phyloP scores from a whole-genome alignment of 192 early-diverging fungal species.

The Coemansia sp. region DNA sequence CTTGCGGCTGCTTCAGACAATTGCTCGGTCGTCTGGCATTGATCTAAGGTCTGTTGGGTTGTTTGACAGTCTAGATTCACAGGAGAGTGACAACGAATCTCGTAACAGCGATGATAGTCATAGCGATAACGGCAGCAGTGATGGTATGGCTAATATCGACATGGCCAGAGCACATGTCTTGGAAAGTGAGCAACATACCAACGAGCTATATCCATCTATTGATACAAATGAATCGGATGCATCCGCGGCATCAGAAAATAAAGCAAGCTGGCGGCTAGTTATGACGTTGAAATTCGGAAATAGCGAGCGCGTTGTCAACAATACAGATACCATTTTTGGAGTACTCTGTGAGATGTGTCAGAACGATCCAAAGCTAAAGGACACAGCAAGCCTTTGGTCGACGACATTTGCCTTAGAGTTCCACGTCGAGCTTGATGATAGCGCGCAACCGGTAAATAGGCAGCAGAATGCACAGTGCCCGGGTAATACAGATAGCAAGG shows the following conservation, averaged over 20 bases:
- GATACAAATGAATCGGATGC: not conserved
- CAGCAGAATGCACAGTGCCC: not conserved
- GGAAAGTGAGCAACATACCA: constrained; percentile 14
- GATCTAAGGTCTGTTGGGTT: constrained; percentile 31
- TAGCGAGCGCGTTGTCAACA: constrained; percentile 8
- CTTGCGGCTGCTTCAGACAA: constrained; percentile 38
- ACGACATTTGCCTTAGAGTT: constrained; percentile 32
- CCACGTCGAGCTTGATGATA: constrained; percentile 13
- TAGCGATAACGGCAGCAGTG: constrained; percentile 2
- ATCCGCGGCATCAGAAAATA: not conserved
- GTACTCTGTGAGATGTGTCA: constrained; percentile 15
- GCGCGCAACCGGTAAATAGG: not conserved
- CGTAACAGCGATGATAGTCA: not conserved
- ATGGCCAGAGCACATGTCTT: not conserved
- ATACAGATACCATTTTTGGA: constrained; percentile 33
- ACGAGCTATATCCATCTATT: not conserved
- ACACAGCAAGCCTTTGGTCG: constrained; percentile 16
- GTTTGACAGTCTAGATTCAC: constrained; percentile 18
- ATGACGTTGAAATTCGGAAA: constrained; percentile 16
- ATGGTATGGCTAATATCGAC: not conserved
- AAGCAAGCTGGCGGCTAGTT: constrained; percentile 25
- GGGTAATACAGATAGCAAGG: not conserved
- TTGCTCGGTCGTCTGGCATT: constrained; percentile 42
- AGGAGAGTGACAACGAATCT: constrained; percentile 13
- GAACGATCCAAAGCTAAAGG: constrained; percentile 15